Evolutionary conservation across 306 rosid genomes (phyloP).

Genomic region (Sophora flavescens): DNA sequence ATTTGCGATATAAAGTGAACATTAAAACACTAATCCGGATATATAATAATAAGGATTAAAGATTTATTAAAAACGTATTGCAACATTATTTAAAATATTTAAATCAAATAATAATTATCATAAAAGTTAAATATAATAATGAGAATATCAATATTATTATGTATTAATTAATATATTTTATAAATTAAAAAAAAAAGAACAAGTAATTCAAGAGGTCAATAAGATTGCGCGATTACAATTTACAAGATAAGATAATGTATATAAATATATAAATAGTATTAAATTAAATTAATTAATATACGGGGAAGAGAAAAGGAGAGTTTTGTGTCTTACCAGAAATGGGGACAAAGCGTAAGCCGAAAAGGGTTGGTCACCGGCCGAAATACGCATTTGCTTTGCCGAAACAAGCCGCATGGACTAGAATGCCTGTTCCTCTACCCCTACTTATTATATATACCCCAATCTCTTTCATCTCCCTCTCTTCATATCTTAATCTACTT

Average conservation of each 20-base stretch:
- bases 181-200: no score
- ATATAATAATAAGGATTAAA: no score
- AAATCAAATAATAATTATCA: no score
- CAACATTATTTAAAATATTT: no score
- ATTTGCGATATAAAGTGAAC: background rate
- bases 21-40: background rate
- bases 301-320: constrained; percentile 46
- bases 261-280: no score
- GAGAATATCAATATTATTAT: no score
- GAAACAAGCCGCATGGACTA: constrained; percentile 29
- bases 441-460: constrained; percentile 23
- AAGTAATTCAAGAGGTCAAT: no score
- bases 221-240: no score
- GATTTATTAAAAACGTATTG: no score
- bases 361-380: constrained; percentile 68
- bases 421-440: background rate
- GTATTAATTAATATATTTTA: no score
- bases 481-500: constrained; percentile 15
- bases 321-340: constrained; percentile 48
- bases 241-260: no score
- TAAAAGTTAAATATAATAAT: no score
- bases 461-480: constrained; percentile 24
- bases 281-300: background rate
- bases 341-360: constrained; percentile 62
- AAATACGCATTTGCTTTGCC: constrained; percentile 33